Conservation (phyloP, 2,329 filamentous ascomycete genomes). For the Colletotrichum sp. region DNA sequence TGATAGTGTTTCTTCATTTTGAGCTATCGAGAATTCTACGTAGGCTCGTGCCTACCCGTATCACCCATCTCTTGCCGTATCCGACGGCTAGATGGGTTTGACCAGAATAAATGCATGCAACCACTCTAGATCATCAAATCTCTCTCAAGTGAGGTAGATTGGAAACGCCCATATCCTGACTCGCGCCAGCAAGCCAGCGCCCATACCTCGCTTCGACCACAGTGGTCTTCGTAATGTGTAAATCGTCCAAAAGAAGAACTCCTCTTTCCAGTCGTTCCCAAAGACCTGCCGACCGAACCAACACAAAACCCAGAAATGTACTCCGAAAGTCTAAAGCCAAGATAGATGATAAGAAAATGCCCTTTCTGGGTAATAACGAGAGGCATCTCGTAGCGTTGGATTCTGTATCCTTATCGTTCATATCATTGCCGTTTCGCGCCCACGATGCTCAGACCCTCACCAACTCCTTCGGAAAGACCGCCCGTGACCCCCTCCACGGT, state of each 20-base stretch:
- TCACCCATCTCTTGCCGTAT: neutral
- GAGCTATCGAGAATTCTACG: neutral
- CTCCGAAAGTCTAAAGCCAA: constrained; percentile 8
- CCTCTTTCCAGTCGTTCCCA: neutral
- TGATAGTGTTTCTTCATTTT: neutral
- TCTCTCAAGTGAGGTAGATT: neutral
- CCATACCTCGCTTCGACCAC: neutral
- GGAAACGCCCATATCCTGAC: neutral
- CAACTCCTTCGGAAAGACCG: constrained; percentile 70
- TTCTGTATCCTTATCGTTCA: neutral
- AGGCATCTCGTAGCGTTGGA: neutral
- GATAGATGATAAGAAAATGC: neutral
- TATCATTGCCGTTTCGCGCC: constrained; percentile 15
- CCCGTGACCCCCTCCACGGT: constrained; percentile 67
- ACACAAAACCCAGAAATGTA: neutral
- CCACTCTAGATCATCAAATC: neutral
- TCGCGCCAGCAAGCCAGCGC: neutral
- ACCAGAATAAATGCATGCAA: neutral
- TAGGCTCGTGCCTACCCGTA: neutral
- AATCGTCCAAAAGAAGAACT: neutral
- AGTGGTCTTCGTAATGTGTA: neutral
- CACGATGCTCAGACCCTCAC: constrained; percentile 32
- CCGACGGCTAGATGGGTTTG: neutral
- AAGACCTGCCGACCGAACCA: neutral
- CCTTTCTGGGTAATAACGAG: neutral